A percentile compares a stretch with the other conserved stretches of the same genome.
These are phyloP conservation scores for Rehmannia glutinosa DNA, from an alignment of 257 asterid species.

Conservation along the genomic window DNA sequence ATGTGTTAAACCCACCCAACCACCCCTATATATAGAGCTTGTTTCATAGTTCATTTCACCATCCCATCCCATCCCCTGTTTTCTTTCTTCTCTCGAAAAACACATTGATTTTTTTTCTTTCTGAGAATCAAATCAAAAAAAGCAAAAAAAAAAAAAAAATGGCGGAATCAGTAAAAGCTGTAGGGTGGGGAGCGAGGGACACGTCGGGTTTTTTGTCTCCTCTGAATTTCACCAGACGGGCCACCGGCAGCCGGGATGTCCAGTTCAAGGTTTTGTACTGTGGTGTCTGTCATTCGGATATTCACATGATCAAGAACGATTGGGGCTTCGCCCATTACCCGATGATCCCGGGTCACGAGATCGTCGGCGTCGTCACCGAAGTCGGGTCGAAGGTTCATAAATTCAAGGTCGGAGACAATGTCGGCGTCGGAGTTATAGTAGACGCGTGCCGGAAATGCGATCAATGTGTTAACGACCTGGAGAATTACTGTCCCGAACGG, in stretches of 20 bases:
- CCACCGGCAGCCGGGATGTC: not conserved
- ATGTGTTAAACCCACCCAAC: no score
- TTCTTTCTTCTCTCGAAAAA: no score
- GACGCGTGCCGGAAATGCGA: not conserved
- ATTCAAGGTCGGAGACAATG: not conserved
- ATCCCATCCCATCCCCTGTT: no score
- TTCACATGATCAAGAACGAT: not conserved
- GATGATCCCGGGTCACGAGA: constrained; percentile 1
- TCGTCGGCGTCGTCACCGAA: not conserved
- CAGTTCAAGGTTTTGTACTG: not conserved
- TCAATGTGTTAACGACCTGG: not conserved
- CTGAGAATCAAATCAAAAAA: no score
- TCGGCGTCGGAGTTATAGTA: not conserved
- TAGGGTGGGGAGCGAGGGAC: not conserved
- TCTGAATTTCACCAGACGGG: not conserved
- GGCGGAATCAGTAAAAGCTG: not conserved
- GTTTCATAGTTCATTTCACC: no score
- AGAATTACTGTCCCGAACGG: not conserved
- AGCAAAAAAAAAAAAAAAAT: not conserved
- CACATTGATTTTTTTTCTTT: no score
- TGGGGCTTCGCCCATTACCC: constrained; percentile 1
- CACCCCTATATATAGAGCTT: no score
- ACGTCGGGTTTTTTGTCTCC: not conserved
- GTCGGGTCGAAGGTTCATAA: not conserved
- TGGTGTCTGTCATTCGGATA: not conserved